phyloP scores from a whole-genome alignment of 1,139 yeast species.

The Blastobotrys persicus region DNA sequence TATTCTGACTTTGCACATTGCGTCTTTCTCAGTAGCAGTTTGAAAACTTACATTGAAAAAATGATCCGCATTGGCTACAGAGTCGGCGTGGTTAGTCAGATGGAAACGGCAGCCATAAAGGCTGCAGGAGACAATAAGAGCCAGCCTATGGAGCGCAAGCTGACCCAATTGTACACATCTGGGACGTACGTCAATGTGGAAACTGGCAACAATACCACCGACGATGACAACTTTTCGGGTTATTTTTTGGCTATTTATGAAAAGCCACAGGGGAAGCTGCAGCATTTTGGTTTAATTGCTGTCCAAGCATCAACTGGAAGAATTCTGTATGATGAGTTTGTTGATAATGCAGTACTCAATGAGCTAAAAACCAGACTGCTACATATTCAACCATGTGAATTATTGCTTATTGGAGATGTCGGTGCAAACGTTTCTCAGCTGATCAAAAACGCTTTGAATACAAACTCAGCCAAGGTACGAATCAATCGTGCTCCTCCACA shows the following conservation, averaged over 20 bases:
- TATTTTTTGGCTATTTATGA: conserved; percentile 27
- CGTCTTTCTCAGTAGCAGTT: conserved; percentile 70
- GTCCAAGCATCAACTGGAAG: conserved; percentile 80
- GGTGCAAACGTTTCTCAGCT: conserved; percentile 38
- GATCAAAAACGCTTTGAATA: conserved; percentile 20
- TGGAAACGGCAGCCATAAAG: conserved; percentile 76
- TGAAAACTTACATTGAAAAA: conserved; percentile 67
- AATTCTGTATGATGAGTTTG: conserved; percentile 65
- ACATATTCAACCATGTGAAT: conserved; percentile 75
- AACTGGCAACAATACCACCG: conserved; percentile 22
- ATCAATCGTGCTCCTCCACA: conserved; percentile 7
- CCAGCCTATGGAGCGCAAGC: conserved; percentile 62
- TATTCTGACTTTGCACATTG: conserved; percentile 74
- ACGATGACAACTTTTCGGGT: conserved; percentile 21
- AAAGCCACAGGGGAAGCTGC: background rate
- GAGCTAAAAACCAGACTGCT: conserved; percentile 71
- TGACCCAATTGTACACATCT: conserved; percentile 72
- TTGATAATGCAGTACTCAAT: conserved; percentile 51
- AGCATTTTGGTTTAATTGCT: conserved; percentile 52
- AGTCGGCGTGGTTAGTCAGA: conserved; percentile 85
- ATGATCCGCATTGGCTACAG: conserved; percentile 43
- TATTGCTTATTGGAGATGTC: conserved; percentile 47
- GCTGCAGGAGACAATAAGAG: conserved; percentile 44
- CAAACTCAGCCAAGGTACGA: background rate
- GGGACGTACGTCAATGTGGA: conserved; percentile 70